phyloP scores from a whole-genome alignment of 371 early-diverging fungal genomes.

The Choanephora cucurbitarum region DNA sequence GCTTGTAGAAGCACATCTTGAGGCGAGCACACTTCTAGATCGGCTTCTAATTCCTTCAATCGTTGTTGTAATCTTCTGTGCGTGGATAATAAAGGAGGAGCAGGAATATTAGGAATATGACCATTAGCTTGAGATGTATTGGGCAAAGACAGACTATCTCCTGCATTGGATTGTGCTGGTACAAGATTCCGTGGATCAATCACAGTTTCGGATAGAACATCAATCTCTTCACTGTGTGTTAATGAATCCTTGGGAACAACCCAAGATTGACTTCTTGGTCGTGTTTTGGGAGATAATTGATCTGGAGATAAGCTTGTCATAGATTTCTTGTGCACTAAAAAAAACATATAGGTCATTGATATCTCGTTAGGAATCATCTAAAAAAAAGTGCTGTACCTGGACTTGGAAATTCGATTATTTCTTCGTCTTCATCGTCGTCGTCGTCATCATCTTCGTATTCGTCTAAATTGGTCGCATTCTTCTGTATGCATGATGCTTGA shows the following conservation, averaged over 20 bases:
- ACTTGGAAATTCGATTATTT: conserved; percentile 24
- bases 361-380: too few species aligned
- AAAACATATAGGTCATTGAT: too few species aligned
- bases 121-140: conserved; percentile 11
- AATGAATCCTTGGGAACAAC: conserved; percentile 3
- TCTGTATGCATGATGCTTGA: conserved; percentile 26
- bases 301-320: not conserved
- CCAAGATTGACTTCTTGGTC: conserved; percentile 17
- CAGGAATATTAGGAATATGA: conserved; percentile 47
- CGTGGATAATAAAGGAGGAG: conserved; percentile 45
- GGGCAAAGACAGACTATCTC: conserved; percentile 29
- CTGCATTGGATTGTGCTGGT: conserved; percentile 32
- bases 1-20: not conserved
- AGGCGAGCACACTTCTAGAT: not conserved
- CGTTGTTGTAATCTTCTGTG: conserved; percentile 34
- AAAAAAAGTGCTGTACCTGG: not conserved
- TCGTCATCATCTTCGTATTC: conserved; percentile 54
- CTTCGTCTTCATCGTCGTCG: conserved; percentile 42
- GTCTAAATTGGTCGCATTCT: conserved; percentile 27
- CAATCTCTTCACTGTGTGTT: conserved; percentile 5
- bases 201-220: conserved; percentile 26
- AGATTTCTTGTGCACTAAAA: too few species aligned
- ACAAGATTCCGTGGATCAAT: conserved; percentile 30
- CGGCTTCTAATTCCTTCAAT: conserved; percentile 16
- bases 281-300: not conserved